Conservation (phyloP, 768 basidiomycete genomes). For the Myochromella boudieri region DNA sequence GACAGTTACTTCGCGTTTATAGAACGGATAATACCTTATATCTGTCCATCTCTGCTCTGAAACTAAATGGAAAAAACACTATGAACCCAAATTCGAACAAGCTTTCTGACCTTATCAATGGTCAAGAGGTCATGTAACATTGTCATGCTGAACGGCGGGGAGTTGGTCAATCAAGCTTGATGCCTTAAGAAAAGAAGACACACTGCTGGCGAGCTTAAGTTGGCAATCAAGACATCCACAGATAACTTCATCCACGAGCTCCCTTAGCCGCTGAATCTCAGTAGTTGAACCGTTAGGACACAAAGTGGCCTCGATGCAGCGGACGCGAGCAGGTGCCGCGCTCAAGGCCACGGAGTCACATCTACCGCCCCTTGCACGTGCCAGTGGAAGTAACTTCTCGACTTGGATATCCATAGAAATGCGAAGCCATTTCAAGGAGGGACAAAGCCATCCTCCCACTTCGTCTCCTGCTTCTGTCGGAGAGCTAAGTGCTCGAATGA, state of each 20-base stretch:
- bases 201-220: no score
- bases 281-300: constrained; percentile 20
- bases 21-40: no score
- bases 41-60: no score
- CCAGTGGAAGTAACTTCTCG: constrained; percentile 20
- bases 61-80: no score
- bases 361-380: constrained; percentile 19
- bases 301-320: constrained; percentile 20
- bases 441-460: constrained; percentile 26
- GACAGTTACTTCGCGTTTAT: background rate
- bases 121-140: no score
- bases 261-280: constrained; percentile 18
- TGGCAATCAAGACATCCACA: constrained; percentile 19
- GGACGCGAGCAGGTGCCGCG: constrained; percentile 14
- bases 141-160: no score
- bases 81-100: no score
- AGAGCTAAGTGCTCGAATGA: constrained; percentile 21
- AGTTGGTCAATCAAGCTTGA: no score
- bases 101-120: no score
- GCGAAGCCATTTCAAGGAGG: constrained; percentile 22
- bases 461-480: constrained; percentile 16
- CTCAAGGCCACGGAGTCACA: background rate
- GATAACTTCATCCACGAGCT: constrained; percentile 14
- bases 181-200: no score
- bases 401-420: constrained; percentile 17